Conservation (phyloP, 1,139 yeast species). For the Candida frijolesensis region DNA sequence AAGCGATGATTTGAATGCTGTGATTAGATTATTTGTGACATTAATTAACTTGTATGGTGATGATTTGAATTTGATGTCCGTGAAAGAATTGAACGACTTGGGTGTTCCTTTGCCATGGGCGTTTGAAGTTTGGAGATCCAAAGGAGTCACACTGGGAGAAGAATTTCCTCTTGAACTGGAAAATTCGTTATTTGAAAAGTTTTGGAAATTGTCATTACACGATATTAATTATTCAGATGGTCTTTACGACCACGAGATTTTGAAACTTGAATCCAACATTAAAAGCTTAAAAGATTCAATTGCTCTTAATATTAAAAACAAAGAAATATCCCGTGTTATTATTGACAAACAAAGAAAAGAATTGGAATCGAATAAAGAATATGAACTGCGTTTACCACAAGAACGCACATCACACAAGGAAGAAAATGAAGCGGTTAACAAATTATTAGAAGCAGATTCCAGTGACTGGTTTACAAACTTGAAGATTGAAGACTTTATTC, state of each 20-base stretch:
- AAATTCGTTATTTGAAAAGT: conserved; percentile 50
- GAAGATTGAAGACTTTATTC: conserved; percentile 40
- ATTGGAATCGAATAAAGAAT: conserved; percentile 27
- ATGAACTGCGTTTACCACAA: conserved; percentile 26
- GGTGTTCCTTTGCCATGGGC: conserved; percentile 68
- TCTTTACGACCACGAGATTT: conserved; percentile 53
- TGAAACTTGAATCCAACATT: conserved; percentile 37
- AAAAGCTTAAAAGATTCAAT: conserved; percentile 36
- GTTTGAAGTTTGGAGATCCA: conserved; percentile 76
- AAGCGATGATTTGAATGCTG: conserved; percentile 69
- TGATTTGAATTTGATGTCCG: conserved; percentile 45
- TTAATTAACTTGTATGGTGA: conserved; percentile 53
- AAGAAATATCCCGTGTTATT: conserved; percentile 28
- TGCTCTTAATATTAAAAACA: conserved; percentile 28
- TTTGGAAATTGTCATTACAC: conserved; percentile 78
- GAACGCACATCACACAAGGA: conserved; percentile 34
- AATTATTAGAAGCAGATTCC: conserved; percentile 20
- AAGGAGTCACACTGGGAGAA: conserved; percentile 14
- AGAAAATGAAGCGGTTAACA: conserved; percentile 20
- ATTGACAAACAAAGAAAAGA: conserved; percentile 32
- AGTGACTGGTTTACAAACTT: conserved; percentile 30
- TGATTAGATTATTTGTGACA: conserved; percentile 66
- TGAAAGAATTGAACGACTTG: conserved; percentile 46
- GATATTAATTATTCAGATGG: conserved; percentile 63
- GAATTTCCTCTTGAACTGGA: conserved; percentile 22